Percentiles rank a stretch among this genome's conserved stretches.
These are phyloP conservation scores for Angophora floribunda DNA, from an alignment of 345 rosid genomes.

Conservation along the genomic window DNA sequence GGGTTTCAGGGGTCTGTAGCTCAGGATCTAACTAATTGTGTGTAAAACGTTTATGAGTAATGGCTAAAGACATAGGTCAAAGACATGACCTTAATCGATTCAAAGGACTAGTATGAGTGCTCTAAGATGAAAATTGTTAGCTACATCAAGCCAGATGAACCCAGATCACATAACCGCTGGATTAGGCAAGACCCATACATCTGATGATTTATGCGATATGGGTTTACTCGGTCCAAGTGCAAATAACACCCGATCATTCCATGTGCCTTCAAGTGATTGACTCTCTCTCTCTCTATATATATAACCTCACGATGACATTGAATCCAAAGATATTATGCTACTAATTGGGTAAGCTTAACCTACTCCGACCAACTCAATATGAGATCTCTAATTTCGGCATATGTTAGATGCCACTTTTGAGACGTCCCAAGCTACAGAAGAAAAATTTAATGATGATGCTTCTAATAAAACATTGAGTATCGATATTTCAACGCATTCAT, in stretches of 20 bases:
- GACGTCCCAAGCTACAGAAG: neutral
- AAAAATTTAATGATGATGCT: neutral
- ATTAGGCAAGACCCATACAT: neutral
- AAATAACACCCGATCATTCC: accelerated
- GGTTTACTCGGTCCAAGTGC: neutral
- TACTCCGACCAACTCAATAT: neutral
- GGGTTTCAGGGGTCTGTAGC: neutral
- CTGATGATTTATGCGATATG: no score
- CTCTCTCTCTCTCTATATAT: neutral
- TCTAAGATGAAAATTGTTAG: neutral
- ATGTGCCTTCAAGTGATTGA: neutral
- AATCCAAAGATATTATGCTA: neutral
- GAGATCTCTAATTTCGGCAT: neutral
- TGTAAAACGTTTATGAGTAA: neutral
- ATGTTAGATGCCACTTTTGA: neutral
- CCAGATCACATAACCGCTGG: neutral
- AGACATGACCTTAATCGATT: neutral
- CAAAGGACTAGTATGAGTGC: neutral
- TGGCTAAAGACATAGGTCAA: neutral
- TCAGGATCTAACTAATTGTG: neutral
- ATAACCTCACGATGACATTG: neutral
- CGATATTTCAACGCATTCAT: neutral
- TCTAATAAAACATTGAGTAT: neutral
- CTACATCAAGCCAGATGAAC: neutral
- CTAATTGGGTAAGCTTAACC: neutral